These are phyloP conservation scores for Trichomonas vaginalis DNA, from an alignment of 208 protist genomes.

Conservation along the genomic window DNA sequence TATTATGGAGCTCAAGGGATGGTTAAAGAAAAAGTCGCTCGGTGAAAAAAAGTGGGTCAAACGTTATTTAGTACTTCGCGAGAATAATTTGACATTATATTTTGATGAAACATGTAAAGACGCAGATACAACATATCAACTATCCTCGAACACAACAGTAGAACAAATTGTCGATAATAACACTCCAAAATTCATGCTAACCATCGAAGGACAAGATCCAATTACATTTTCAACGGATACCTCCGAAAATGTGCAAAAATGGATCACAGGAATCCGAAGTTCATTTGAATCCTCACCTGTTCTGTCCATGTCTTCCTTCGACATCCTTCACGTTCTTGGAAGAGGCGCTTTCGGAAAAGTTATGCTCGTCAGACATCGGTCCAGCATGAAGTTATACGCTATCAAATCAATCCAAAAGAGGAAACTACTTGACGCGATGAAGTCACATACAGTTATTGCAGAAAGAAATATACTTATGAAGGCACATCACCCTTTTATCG, in stretches of 20 bases:
- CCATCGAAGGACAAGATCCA: not conserved
- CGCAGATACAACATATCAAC: not conserved
- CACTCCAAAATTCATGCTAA: not conserved
- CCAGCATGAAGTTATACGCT: conserved; percentile 39
- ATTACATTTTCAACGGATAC: not conserved
- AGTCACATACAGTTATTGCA: conserved; percentile 16
- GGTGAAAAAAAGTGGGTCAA: no score
- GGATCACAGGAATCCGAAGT: not conserved
- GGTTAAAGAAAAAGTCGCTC: no score
- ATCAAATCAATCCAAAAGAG: conserved; percentile 50
- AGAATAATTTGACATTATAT: no score
- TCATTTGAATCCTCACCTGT: not conserved
- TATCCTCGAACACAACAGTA: not conserved
- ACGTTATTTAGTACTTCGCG: no score
- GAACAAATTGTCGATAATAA: not conserved
- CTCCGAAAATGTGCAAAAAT: not conserved
- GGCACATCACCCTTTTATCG: conserved; percentile 46
- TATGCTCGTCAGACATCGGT: conserved; percentile 36
- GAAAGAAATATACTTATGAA: conserved; percentile 45
- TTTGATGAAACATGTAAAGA: no score
- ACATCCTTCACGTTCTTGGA: conserved; percentile 50
- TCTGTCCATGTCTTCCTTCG: conserved; percentile 34
- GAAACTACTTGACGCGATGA: not conserved
- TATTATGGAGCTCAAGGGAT: no score
- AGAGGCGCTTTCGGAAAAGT: conserved; percentile 54